These are phyloP conservation scores for Talaromyces verruculosus DNA, from an alignment of 2,329 filamentous ascomycete species.

Conservation along the genomic window DNA sequence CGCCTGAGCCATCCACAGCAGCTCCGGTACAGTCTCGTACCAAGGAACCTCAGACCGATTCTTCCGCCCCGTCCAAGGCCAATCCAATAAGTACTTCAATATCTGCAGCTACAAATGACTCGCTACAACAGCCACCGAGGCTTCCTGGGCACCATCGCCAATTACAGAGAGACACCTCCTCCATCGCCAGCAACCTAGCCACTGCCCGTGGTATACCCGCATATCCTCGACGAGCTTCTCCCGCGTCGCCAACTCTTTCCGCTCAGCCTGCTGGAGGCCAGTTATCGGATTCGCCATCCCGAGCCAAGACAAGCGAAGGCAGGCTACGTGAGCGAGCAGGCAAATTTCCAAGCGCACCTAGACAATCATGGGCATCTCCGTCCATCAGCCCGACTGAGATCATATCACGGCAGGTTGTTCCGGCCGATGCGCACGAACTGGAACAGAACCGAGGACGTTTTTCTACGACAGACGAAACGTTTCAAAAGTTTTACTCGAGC, in stretches of 20 bases:
- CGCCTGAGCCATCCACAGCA: conserved; percentile 23
- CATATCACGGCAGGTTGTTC: conserved; percentile 35
- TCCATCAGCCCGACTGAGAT: conserved; percentile 37
- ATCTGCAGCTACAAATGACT: conserved; percentile 27
- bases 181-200: conserved; percentile 84
- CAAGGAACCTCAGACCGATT: conserved; percentile 23
- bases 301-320: conserved; percentile 33
- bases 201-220: conserved; percentile 75
- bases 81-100: conserved; percentile 27
- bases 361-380: conserved; percentile 38
- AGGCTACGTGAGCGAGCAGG: conserved; percentile 31
- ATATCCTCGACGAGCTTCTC: conserved; percentile 59
- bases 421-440: conserved; percentile 32
- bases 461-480: conserved; percentile 66
- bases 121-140: conserved; percentile 37
- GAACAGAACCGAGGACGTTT: conserved; percentile 24
- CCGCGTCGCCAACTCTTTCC: conserved; percentile 70
- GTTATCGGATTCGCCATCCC: conserved; percentile 58
- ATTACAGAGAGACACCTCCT: conserved; percentile 70
- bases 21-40: conserved; percentile 25
- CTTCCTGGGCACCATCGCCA: conserved; percentile 44
- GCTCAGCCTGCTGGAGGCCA: conserved; percentile 72
- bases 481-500: conserved; percentile 86
- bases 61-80: conserved; percentile 26
- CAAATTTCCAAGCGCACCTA: conserved; percentile 27